Evolutionary conservation across 345 rosid species (phyloP), one percentile per base, ranked within the genome.

Genomic region (Leavenworthia alabamica): DNA sequence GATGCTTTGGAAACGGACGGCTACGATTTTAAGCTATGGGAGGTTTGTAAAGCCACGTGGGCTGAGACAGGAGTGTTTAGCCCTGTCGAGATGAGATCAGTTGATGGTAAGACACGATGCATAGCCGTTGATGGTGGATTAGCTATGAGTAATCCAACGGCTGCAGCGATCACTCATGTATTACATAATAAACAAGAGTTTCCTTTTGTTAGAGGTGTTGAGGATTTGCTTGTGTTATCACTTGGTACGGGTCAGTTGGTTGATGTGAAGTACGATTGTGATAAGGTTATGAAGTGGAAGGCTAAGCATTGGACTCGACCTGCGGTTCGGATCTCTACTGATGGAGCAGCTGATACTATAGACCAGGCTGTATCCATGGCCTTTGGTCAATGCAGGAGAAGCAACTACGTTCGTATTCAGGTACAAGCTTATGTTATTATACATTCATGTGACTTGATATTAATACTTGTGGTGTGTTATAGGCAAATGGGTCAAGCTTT

Each of bases 161-260:
- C 92, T 8, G 98, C 98, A 1, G 96, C 98, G 16, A 89, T 92
- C 16, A 92, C 98, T 60, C 98, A 92, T 73, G 98, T 92, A 61
- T 72, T 92, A 59, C 98, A 92, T 60, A 92, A 92, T 66, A 92
- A 92, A 72, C 88, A 92, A 53, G 98, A 92, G 78, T 92, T 92
- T 45, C 98, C 98, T 1, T 89, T 89, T 36, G 98, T 92, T 39
- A 81, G 95, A 60, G 98, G 98, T 0, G 90, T 89, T 37, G 98
- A 89, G 81, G 98, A 92, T 79, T 76, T 92, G 76, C 57, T 92
- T 57, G 98, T 92, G 52, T 54, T 92, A 47, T 86, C 95, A 1
- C 51, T 92, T 6, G 98, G 95, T 28, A 78, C 89, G 0, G 98
- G 96, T 12, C 96, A 88, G 78, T 77, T 84, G 31, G 77, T 83